These are phyloP conservation scores for Cryphonectria japonica DNA, from an alignment of 2,329 filamentous ascomycete species.

Conservation along the genomic window DNA sequence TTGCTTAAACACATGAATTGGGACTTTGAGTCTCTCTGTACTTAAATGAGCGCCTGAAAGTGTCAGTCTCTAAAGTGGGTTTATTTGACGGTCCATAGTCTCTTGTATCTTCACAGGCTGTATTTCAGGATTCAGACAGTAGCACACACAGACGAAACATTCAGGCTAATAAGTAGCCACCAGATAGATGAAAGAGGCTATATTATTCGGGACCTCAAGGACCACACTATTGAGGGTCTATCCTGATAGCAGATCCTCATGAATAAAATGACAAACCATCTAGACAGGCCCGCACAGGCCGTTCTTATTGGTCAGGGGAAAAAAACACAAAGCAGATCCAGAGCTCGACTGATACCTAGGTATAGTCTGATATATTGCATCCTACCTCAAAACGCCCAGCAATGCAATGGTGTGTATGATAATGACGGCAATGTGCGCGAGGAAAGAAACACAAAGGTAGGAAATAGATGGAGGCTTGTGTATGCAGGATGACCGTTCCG, in stretches of 20 bases:
- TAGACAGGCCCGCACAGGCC: not conserved
- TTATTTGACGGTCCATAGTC: not conserved
- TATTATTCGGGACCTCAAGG: constrained; percentile 7
- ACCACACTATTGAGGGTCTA: not conserved
- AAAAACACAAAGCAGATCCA: constrained; percentile 11
- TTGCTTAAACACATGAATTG: not conserved
- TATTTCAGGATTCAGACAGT: not conserved
- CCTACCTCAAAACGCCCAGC: constrained; percentile 28
- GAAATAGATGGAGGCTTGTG: constrained; percentile 15
- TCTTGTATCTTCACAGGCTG: not conserved
- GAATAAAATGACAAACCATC: constrained; percentile 14
- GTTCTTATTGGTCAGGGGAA: not conserved
- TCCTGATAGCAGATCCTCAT: not conserved
- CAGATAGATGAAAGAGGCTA: not conserved
- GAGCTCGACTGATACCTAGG: constrained; percentile 9
- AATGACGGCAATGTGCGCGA: not conserved
- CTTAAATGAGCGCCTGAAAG: not conserved
- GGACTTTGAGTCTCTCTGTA: not conserved
- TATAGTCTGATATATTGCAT: constrained; percentile 13
- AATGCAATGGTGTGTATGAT: constrained; percentile 29
- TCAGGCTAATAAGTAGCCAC: not conserved
- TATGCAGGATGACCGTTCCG: constrained; percentile 17
- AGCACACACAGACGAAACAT: not conserved
- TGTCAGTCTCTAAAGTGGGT: not conserved
- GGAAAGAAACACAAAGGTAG: not conserved